Evolutionary conservation across 495 filamentous ascomycete species (phyloP).

Genomic region (Lasiosphaeris hirsuta): DNA sequence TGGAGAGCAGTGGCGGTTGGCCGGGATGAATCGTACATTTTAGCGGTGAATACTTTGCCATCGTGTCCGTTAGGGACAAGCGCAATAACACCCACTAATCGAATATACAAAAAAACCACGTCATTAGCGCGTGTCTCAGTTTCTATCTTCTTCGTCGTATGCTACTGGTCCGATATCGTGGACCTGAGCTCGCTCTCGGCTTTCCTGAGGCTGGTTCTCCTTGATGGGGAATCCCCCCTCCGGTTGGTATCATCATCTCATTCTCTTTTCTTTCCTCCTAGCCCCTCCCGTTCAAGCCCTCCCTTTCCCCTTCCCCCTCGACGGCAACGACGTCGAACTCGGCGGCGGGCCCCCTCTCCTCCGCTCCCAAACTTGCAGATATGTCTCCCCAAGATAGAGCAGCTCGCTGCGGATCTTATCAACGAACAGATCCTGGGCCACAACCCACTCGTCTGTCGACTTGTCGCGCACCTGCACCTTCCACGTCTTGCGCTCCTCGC

Average conservation of each 20-base stretch:
- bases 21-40: too few species aligned
- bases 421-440: conserved; percentile 92
- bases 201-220: too few species aligned
- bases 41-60: too few species aligned
- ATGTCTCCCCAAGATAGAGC: conserved; percentile 87
- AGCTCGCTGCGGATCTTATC: conserved; percentile 81
- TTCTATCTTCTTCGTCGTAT: neutral
- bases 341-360: conserved; percentile 47
- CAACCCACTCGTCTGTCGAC: conserved; percentile 77
- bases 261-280: neutral
- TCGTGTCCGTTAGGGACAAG: too few species aligned
- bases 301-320: conserved; percentile 26
- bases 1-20: too few species aligned
- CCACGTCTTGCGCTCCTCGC: conserved; percentile 84
- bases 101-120: too few species aligned
- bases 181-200: too few species aligned
- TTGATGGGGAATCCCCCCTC: neutral
- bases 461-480: conserved; percentile 61
- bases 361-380: conserved; percentile 95
- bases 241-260: neutral
- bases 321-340: conserved; percentile 1
- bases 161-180: neutral
- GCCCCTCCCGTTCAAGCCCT: conserved; percentile 11
- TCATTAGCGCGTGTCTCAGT: neutral
- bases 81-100: too few species aligned